Evolutionary conservation across 768 basidiomycete species (phyloP).

Genomic region (Trametes villosa): DNA sequence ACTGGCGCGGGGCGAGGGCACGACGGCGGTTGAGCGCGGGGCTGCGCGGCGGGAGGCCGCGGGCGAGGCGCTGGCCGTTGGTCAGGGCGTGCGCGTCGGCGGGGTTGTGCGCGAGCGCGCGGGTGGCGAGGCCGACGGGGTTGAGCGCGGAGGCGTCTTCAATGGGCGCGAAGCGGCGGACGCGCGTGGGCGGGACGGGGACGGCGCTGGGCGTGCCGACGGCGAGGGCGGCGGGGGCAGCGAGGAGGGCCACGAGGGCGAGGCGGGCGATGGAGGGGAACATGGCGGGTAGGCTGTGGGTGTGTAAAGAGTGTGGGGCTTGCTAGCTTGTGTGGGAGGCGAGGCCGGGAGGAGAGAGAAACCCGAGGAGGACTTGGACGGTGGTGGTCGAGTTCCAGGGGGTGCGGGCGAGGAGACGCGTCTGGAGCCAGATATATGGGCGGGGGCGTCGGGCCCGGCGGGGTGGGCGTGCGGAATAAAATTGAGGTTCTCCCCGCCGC

Average conservation of each 20-base stretch:
- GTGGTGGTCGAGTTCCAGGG: not conserved
- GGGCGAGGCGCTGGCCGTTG: slow-evolving; percentile 27
- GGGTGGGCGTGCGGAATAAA: not conserved
- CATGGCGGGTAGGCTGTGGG: not conserved
- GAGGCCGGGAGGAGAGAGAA: not conserved
- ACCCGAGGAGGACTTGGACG: not conserved
- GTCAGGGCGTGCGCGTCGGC: slow-evolving; percentile 14
- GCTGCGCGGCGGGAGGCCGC: slow-evolving; percentile 27
- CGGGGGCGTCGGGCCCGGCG: not conserved
- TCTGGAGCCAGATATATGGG: not conserved
- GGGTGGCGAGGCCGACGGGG: not conserved
- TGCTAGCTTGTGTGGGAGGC: not conserved
- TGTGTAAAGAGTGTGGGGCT: too few relatives aligned
- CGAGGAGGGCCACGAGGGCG: not conserved
- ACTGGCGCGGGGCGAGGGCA: slow-evolving; percentile 7
- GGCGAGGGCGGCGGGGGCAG: slow-evolving; percentile 3
- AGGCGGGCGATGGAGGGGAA: slow-evolving; percentile 1
- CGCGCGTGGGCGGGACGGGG: slow-evolving; percentile 1
- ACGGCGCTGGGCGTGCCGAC: not conserved
- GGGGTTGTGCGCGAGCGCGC: slow-evolving; percentile 8
- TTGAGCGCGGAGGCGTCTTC: not conserved
- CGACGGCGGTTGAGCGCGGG: slow-evolving; percentile 18
- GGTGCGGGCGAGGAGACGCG: not conserved
- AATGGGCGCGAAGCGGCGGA: not conserved
- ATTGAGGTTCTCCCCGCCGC: too few relatives aligned